phyloP scores from a whole-genome alignment of 2,329 filamentous ascomycete species.

The Colletotrichum spaethianum region DNA sequence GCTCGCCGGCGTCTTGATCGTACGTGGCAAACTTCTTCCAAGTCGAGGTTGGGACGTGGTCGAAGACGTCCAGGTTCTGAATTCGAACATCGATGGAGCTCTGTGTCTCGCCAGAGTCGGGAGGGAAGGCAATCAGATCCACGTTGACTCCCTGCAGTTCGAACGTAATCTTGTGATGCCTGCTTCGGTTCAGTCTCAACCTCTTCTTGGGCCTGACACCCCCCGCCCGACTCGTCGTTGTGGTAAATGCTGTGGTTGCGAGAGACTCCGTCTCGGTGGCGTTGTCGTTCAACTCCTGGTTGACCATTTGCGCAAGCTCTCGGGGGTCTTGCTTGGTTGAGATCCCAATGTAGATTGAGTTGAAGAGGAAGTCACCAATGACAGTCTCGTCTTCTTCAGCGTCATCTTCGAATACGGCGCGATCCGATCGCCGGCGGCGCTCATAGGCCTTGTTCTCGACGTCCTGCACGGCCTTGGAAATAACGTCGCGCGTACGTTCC shows the following conservation, averaged over 20 bases:
- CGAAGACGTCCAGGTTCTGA: slow-evolving; percentile 88
- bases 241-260: slow-evolving; percentile 80
- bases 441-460: slow-evolving; percentile 88
- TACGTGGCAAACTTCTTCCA: slow-evolving; percentile 99
- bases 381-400: slow-evolving; percentile 86
- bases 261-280: slow-evolving; percentile 92
- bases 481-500: slow-evolving; percentile 87
- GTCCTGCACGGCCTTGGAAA: slow-evolving; percentile 89
- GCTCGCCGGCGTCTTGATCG: slow-evolving; percentile 86
- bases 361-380: slow-evolving; percentile 97
- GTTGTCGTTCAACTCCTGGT: slow-evolving; percentile 88
- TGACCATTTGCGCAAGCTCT: slow-evolving; percentile 87
- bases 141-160: slow-evolving; percentile 88
- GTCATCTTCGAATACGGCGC: slow-evolving; percentile 71
- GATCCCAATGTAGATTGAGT: slow-evolving; percentile 97
- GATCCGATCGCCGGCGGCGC: slow-evolving; percentile 71
- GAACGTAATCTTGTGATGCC: slow-evolving; percentile 94
- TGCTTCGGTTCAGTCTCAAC: slow-evolving; percentile 86
- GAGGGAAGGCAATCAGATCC: slow-evolving; percentile 86
- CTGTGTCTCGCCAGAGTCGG: slow-evolving; percentile 83
- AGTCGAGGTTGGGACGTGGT: slow-evolving; percentile 93
- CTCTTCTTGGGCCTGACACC: slow-evolving; percentile 62
- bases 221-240: slow-evolving; percentile 66
- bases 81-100: slow-evolving; percentile 90
- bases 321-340: slow-evolving; percentile 87